Percentiles rank a stretch among this genome's conserved stretches.
Evolutionary conservation across 352 stramenopile species (phyloP).

Genomic region (Phytophthora uliginosa): DNA sequence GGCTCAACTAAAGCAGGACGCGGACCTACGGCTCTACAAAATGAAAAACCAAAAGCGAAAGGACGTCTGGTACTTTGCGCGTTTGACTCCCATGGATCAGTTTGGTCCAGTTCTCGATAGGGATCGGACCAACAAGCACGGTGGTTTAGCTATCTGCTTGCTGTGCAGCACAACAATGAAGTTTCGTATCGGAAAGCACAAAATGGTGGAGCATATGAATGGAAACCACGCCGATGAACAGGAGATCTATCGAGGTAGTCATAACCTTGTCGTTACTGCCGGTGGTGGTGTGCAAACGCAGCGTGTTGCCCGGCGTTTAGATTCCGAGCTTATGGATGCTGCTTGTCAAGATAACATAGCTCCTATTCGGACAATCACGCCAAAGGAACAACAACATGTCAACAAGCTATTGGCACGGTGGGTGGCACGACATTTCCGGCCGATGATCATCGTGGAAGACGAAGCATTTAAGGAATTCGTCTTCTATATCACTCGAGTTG

Average conservation of each 20-base stretch:
- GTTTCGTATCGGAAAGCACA: conserved; percentile 15
- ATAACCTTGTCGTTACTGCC: not conserved
- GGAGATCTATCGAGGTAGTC: not conserved
- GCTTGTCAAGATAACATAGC: not conserved
- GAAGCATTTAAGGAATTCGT: conserved; percentile 19
- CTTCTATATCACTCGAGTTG: conserved; percentile 12
- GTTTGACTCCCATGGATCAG: conserved; percentile 1
- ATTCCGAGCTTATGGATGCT: not conserved
- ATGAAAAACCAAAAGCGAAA: conserved; percentile 14
- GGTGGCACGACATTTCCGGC: conserved; percentile 19
- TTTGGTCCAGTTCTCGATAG: not conserved
- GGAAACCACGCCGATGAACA: not conserved
- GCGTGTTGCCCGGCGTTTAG: not conserved
- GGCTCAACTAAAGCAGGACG: not conserved
- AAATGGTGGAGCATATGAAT: conserved; percentile 11
- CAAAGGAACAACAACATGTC: conserved; percentile 1
- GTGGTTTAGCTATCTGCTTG: not conserved
- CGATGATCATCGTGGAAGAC: conserved; percentile 22
- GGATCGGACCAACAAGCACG: conserved; percentile 6
- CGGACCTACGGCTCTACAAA: not conserved
- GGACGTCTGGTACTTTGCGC: conserved; percentile 12
- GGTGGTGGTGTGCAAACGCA: not conserved
- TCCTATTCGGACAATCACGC: conserved; percentile 1
- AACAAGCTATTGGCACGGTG: conserved; percentile 7
- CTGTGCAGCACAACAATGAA: not conserved